Evolutionary conservation across 1,284 basidiomycete species (phyloP).

Genomic region (Sporisorium exsertum): DNA sequence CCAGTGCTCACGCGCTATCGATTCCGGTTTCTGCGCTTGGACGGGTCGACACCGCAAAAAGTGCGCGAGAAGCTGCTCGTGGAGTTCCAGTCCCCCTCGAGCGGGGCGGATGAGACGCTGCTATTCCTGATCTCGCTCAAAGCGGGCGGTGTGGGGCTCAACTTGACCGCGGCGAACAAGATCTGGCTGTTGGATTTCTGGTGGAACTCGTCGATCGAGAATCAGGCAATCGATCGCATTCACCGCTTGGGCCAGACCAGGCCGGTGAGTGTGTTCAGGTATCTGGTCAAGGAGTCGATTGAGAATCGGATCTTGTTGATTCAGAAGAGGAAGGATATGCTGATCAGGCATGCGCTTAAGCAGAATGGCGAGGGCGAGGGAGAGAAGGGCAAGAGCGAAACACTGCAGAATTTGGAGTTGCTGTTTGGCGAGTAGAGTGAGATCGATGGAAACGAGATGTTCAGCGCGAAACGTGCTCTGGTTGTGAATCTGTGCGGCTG

Average conservation of each 20-base stretch:
- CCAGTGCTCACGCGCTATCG: slow-evolving; percentile 48
- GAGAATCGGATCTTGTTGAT: slow-evolving; percentile 77
- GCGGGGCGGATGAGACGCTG: slow-evolving; percentile 78
- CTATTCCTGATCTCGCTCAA: slow-evolving; percentile 89
- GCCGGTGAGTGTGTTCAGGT: slow-evolving; percentile 89
- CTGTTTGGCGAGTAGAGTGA: slow-evolving; percentile 56
- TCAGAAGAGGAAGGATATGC: slow-evolving; percentile 90
- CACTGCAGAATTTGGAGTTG: slow-evolving; percentile 61
- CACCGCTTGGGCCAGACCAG: slow-evolving; percentile 88
- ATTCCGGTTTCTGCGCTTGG: slow-evolving; percentile 73
- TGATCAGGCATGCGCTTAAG: slow-evolving; percentile 75
- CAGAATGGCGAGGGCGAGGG: background rate
- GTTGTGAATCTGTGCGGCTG: background rate
- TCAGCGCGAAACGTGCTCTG: background rate
- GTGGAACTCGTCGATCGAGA: slow-evolving; percentile 73
- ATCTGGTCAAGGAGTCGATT: slow-evolving; percentile 92
- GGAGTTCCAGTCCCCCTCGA: slow-evolving; percentile 79
- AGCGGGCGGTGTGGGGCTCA: slow-evolving; percentile 87
- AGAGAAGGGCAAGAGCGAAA: slow-evolving; percentile 40
- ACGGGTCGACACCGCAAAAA: slow-evolving; percentile 91
- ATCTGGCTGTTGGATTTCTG: slow-evolving; percentile 68
- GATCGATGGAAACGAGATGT: too few species aligned
- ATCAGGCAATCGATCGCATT: slow-evolving; percentile 77
- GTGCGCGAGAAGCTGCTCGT: slow-evolving; percentile 81
- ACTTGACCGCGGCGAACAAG: slow-evolving; percentile 65